A percentile compares a stretch with the other conserved stretches of the same genome.
These are phyloP conservation scores for Shiraia bambusicola DNA, from an alignment of 2,329 filamentous ascomycete genomes.

Conservation along the genomic window DNA sequence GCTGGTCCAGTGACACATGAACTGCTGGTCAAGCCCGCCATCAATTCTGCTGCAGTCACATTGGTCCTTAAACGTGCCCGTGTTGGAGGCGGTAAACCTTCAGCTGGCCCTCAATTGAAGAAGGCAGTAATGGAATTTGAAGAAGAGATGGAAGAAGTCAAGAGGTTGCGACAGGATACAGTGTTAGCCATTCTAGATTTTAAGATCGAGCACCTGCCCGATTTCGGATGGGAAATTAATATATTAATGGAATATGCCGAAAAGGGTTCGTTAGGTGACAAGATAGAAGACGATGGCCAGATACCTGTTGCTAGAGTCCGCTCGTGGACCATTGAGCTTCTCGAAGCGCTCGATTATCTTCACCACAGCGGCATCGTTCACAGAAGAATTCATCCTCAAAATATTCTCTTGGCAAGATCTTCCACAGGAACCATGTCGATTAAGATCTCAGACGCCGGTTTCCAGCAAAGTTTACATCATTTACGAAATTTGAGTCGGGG, in stretches of 20 bases:
- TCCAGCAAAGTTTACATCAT: constrained; percentile 66
- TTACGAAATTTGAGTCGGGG: constrained; percentile 58
- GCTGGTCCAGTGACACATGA: constrained; percentile 67
- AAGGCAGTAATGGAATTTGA: constrained; percentile 77
- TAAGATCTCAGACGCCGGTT: constrained; percentile 74
- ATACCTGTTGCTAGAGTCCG: constrained; percentile 75
- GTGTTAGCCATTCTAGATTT: constrained; percentile 80
- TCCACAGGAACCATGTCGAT: constrained; percentile 65
- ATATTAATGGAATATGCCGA: constrained; percentile 76
- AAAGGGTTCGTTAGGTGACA: constrained; percentile 78
- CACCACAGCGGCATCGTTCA: constrained; percentile 84
- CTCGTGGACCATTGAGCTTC: constrained; percentile 86
- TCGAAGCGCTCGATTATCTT: constrained; percentile 84
- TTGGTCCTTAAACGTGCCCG: constrained; percentile 62
- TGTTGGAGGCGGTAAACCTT: constrained; percentile 55
- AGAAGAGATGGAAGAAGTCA: constrained; percentile 72
- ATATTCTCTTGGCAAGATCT: constrained; percentile 75
- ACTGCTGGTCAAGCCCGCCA: constrained; percentile 70
- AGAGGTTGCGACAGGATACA: constrained; percentile 72
- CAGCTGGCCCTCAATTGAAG: constrained; percentile 66
- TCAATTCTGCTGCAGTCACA: constrained; percentile 50
- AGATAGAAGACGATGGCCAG: constrained; percentile 75
- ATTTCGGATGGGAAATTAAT: constrained; percentile 67
- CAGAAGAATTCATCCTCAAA: constrained; percentile 76
- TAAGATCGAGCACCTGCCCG: constrained; percentile 62